Conservation (phyloP, 2,329 filamentous ascomycete species). For the Endoconidiophora polonica region DNA sequence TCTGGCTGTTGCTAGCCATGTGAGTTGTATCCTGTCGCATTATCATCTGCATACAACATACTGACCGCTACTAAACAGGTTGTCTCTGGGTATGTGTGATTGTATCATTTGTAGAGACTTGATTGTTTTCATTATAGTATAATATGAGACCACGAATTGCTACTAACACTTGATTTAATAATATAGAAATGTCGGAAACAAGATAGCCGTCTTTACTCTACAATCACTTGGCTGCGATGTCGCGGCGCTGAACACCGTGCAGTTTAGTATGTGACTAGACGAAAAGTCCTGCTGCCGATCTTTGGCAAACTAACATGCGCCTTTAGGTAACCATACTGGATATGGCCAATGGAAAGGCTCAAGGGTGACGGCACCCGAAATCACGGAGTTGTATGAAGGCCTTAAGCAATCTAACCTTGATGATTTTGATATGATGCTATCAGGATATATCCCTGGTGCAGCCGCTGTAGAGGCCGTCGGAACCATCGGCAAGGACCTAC, state of each 20-base stretch:
- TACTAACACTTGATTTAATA: no score
- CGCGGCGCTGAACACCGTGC: constrained; percentile 84
- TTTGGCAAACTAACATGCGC: not conserved
- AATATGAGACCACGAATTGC: no score
- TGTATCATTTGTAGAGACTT: no score
- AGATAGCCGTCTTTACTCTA: constrained; percentile 88
- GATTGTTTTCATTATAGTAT: constrained; percentile 15
- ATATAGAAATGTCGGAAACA: constrained; percentile 77
- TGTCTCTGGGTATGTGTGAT: constrained; percentile 25
- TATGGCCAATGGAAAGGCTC: constrained; percentile 82
- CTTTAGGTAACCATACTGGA: constrained; percentile 78
- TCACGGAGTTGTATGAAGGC: constrained; percentile 68
- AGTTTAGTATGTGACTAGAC: constrained; percentile 61
- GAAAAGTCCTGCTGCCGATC: not conserved
- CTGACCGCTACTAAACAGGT: constrained; percentile 19
- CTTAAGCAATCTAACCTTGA: constrained; percentile 70
- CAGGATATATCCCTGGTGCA: constrained; percentile 84
- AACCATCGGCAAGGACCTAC: constrained; percentile 65
- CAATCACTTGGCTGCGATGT: constrained; percentile 90
- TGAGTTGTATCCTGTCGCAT: constrained; percentile 32
- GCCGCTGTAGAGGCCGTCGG: constrained; percentile 72
- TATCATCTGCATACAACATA: not conserved
- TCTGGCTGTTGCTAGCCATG: constrained; percentile 86
- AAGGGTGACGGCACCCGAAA: constrained; percentile 63
- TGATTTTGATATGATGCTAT: constrained; percentile 85